Base-by-base conservation (phyloP, 1,284 basidiomycete genomes). In the Thelephora terrestris region DNA sequence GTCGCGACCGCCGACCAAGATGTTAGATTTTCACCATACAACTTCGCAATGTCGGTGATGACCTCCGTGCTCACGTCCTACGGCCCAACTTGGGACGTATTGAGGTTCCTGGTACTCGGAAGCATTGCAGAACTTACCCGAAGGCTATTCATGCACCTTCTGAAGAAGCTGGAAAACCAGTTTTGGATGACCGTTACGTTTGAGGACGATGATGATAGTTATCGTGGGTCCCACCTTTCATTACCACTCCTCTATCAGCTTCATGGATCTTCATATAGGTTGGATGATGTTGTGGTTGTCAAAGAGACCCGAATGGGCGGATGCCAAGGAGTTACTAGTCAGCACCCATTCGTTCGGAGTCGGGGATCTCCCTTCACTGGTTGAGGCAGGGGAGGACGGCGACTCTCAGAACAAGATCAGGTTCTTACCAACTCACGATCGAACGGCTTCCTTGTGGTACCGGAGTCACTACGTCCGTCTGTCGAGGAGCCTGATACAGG, bases 221-320 rank as follows among this genome's bases (percentile, higher is more conserved):
- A 49, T 21, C 17, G 61, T 62, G 43, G 53, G 55, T n/a, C n/a
- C n/a, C n/a, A n/a, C n/a, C n/a, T n/a, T n/a, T n/a, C n/a, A n/a
- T n/a, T n/a, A n/a, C n/a, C n/a, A 46, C n/a, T n/a, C n/a, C n/a
- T n/a, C n/a, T 32, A 12, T 27, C 24, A 36, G 43, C 42, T 47
- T 52, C 17, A 50, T 34, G 44, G 48, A 4, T 32, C 29, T 3
- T 32, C 29, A 32, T 12, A n/a, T 32, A 32, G 29, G 7, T 32
- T 81, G 80, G 79, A 71, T 82, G 60, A 73, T 80, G 68, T 60
- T 72, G 23, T 82, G 80, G 79, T 62, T 83, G 2, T 73, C 76
- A 4, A 70, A 70, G 46, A 76, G 78, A 20, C 67, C 71, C 25
- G 66, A 66, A 20, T 79, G 73, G 73, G 56, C 63, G 66, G 50